These are phyloP conservation scores for Sphagnum fallax DNA, from an alignment of 228 moss, liverwort and hornwort species.

Conservation along the genomic window DNA sequence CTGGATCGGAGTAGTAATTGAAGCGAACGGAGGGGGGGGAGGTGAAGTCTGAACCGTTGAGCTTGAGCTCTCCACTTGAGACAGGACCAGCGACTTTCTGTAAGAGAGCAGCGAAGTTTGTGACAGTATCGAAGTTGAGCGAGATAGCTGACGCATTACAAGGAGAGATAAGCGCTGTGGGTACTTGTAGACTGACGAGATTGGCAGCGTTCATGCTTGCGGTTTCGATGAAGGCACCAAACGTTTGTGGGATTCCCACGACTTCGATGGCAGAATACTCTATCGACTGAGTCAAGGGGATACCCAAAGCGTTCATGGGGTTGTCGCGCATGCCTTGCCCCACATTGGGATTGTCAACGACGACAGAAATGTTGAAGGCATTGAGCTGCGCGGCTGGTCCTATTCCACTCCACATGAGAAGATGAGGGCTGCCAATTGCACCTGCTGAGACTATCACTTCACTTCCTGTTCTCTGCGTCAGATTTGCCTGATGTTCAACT, in stretches of 20 bases:
- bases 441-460: conserved; percentile 65
- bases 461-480: conserved; percentile 20
- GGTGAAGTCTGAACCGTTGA: conserved; percentile 34
- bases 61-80: conserved; percentile 42
- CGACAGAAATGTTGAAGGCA: conserved; percentile 35
- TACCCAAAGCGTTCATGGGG: conserved; percentile 49
- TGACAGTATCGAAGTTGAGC: no score
- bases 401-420: conserved; percentile 72
- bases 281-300: conserved; percentile 47
- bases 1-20: conserved; percentile 45
- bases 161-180: no score
- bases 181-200: not conserved
- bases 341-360: conserved; percentile 40
- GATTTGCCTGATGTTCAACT: conserved; percentile 35
- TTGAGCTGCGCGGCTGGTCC: conserved; percentile 45
- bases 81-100: conserved; percentile 58
- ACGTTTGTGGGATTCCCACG: conserved; percentile 43
- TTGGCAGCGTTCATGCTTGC: conserved; percentile 4
- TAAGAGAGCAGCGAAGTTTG: conserved; percentile 17
- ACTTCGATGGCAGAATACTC: conserved; percentile 52
- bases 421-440: conserved; percentile 70
- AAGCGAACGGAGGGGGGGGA: conserved; percentile 49
- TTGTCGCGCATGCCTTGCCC: conserved; percentile 68
- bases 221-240: conserved; percentile 60
- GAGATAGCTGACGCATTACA: no score